phyloP scores from a whole-genome alignment of 2,329 filamentous ascomycete species.

The Eutypella sp. region DNA sequence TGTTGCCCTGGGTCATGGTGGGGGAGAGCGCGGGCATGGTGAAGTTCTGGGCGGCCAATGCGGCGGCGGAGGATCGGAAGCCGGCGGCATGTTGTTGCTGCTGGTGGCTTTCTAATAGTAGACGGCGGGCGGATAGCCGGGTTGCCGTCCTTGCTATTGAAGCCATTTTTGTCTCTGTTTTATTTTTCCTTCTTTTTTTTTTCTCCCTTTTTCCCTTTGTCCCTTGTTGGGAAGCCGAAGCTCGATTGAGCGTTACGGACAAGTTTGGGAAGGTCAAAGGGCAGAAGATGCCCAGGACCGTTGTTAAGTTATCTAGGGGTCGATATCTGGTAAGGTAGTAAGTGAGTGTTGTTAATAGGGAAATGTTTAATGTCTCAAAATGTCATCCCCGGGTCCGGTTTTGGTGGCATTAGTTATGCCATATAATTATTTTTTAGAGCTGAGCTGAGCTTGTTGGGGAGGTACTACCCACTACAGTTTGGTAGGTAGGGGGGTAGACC shows the following conservation, averaged over 20 bases:
- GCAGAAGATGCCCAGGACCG: too few relatives aligned
- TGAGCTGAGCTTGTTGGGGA: too few relatives aligned
- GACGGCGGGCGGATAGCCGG: constrained; percentile 58
- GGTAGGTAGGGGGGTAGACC: too few relatives aligned
- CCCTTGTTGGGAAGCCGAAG: too few relatives aligned
- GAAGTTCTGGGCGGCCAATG: constrained; percentile 76
- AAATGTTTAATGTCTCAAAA: too few relatives aligned
- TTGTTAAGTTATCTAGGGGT: too few relatives aligned
- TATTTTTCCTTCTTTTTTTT: too few relatives aligned
- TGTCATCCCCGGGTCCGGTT: too few relatives aligned
- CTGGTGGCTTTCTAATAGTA: constrained; percentile 30
- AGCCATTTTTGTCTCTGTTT: constrained; percentile 63
- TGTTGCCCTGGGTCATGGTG: constrained; percentile 92
- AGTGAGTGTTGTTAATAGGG: too few relatives aligned
- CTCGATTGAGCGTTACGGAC: constrained; percentile 23
- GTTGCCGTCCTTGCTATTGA: constrained; percentile 57
- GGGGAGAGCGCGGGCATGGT: constrained; percentile 88
- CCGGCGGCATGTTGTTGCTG: constrained; percentile 32
- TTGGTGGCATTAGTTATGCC: too few relatives aligned
- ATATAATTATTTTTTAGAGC: too few relatives aligned
- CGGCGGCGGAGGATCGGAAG: constrained; percentile 57
- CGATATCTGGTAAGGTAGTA: not conserved
- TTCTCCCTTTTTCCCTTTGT: too few relatives aligned
- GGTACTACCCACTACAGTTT: constrained; percentile 14
- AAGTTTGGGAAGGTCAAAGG: constrained; percentile 1